These are phyloP conservation scores for Penicillium sp. DNA, from an alignment of 2,329 filamentous ascomycete species.

Conservation along the genomic window DNA sequence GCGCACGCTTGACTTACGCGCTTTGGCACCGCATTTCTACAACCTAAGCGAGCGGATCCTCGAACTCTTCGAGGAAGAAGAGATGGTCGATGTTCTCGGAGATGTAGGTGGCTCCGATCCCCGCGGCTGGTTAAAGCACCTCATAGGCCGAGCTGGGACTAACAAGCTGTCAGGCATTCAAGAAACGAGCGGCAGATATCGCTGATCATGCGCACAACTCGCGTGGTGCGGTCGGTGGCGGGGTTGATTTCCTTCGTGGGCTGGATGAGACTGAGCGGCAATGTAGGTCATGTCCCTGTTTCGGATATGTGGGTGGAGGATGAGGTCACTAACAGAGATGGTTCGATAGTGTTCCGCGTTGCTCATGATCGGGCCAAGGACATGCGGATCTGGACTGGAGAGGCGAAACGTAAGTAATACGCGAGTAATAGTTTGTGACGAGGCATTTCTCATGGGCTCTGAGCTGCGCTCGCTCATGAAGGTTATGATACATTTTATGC, in stretches of 20 bases:
- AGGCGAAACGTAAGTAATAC: slow-evolving; percentile 51
- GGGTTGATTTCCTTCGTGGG: slow-evolving; percentile 79
- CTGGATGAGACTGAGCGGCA: slow-evolving; percentile 86
- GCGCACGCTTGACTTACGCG: slow-evolving; percentile 76
- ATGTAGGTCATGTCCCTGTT: slow-evolving; percentile 37
- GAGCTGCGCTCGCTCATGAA: slow-evolving; percentile 28
- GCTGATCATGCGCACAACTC: slow-evolving; percentile 87
- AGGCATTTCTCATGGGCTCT: slow-evolving; percentile 5
- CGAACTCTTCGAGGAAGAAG: slow-evolving; percentile 88
- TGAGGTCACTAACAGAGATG: slow-evolving; percentile 14
- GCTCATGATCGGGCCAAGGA: slow-evolving; percentile 72
- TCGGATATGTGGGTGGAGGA: neutral
- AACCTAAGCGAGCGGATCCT: slow-evolving; percentile 79
- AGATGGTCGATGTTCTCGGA: slow-evolving; percentile 67
- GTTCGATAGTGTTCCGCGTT: slow-evolving; percentile 60
- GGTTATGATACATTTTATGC: neutral
- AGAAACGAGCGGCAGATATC: slow-evolving; percentile 74
- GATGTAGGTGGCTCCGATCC: slow-evolving; percentile 34
- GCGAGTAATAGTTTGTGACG: slow-evolving; percentile 23
- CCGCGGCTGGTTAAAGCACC: neutral
- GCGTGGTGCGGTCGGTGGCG: slow-evolving; percentile 62
- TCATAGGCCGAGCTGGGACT: neutral
- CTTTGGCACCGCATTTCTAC: slow-evolving; percentile 85
- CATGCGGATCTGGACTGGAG: slow-evolving; percentile 68
- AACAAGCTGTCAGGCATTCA: slow-evolving; percentile 63